A percentile compares a stretch with the other conserved stretches of the same genome.
phyloP scores from a whole-genome alignment of 257 asterid species.

The Apocynum venetum region DNA sequence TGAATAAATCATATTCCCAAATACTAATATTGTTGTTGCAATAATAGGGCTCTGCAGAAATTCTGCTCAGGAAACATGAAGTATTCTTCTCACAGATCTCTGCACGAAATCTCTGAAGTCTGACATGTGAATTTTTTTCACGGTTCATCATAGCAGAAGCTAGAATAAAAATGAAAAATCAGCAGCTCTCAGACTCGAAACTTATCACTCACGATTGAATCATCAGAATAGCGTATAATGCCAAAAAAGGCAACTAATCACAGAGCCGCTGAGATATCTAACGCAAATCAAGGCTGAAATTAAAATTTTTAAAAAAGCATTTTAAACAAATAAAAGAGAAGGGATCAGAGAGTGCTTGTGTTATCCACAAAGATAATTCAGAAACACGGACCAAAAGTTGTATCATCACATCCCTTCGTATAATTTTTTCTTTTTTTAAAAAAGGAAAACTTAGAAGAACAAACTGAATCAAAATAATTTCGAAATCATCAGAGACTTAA shows the following conservation, averaged over 20 bases:
- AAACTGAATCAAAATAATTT: slow-evolving; percentile 2
- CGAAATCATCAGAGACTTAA: slow-evolving; percentile 86
- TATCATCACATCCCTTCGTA: slow-evolving; percentile 47
- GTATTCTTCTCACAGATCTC: slow-evolving; percentile 45
- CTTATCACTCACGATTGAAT: slow-evolving; percentile 20
- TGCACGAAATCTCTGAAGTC: slow-evolving; percentile 61
- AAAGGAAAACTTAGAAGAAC: not conserved
- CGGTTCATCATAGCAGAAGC: not conserved
- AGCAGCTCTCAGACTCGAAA: slow-evolving; percentile 4
- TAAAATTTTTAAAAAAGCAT: not conserved
- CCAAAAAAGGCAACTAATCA: slow-evolving; percentile 42
- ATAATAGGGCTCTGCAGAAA: no score
- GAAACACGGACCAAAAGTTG: slow-evolving; percentile 73
- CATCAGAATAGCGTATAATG: slow-evolving; percentile 63
- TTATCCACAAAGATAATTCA: slow-evolving; percentile 43
- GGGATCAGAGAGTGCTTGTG: slow-evolving; percentile 63
- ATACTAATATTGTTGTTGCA: no score
- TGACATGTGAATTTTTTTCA: slow-evolving; percentile 53
- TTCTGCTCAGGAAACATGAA: slow-evolving; percentile 36
- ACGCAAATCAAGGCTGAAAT: not conserved
- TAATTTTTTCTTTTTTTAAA: no score
- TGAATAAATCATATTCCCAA: no score
- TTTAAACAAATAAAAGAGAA: not conserved
- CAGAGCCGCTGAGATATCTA: slow-evolving; percentile 19
- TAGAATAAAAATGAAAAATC: not conserved